Conservation (phyloP, 768 basidiomycete species). For the Cystofilobasidium macerans region DNA sequence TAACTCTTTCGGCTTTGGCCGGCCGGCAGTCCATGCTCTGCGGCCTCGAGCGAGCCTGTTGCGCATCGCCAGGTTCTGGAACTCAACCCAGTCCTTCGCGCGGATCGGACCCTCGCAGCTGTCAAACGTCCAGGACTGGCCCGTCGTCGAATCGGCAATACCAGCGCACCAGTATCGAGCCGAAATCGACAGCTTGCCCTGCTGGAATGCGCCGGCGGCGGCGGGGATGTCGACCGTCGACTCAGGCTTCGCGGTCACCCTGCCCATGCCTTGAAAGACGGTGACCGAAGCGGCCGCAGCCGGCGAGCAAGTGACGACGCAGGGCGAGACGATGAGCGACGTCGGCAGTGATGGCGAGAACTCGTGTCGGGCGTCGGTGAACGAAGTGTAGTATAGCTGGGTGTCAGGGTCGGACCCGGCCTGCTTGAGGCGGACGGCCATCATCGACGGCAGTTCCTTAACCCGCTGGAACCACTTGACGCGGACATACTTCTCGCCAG, state of each 20-base stretch:
- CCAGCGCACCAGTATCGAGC: slow-evolving; percentile 20
- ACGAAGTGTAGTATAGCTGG: slow-evolving; percentile 10
- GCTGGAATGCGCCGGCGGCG: not conserved
- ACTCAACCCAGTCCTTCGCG: slow-evolving; percentile 7
- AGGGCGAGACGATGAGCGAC: not conserved
- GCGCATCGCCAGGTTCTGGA: slow-evolving; percentile 1
- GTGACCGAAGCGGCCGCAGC: not conserved
- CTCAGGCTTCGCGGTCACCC: not conserved
- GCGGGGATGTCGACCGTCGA: slow-evolving; percentile 2
- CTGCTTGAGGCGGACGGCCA: slow-evolving; percentile 4
- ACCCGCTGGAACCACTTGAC: slow-evolving; percentile 27
- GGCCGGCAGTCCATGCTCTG: slow-evolving; percentile 8
- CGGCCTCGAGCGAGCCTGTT: not conserved
- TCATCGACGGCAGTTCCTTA: slow-evolving; percentile 20
- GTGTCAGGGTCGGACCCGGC: not conserved
- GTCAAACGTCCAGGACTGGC: slow-evolving; percentile 19
- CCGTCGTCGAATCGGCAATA: slow-evolving; percentile 14
- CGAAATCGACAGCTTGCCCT: not conserved
- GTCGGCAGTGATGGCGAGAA: not conserved
- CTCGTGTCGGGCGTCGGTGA: not conserved
- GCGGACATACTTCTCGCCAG: slow-evolving; percentile 22
- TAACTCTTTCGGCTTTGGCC: slow-evolving; percentile 1
- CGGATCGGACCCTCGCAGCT: not conserved
- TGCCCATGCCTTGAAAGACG: not conserved
- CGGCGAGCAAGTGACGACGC: not conserved